Evolutionary conservation across 768 basidiomycete species (phyloP), one percentile per base, ranked within the genome.

Genomic region (Leucosporidium creatinivorum): DNA sequence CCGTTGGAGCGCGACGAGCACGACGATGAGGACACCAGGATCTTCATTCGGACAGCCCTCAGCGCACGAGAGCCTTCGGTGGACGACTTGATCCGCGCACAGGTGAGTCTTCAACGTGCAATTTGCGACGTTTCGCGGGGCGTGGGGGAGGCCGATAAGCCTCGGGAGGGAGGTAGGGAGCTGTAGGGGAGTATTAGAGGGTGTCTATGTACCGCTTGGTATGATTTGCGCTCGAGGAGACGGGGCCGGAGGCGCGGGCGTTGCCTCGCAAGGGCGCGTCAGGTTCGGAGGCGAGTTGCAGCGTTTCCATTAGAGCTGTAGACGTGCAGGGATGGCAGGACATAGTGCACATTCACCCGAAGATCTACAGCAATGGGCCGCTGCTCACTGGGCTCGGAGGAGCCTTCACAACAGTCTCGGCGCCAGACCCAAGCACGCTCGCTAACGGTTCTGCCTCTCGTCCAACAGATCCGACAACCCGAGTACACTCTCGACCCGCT

Each of bases 401-500:
- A 0, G 13, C 28, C 6, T 1, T 4, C 44, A 23, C 62, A 23
- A 59, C 44, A 12, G 12, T 18, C 50, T 25, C 8, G 15, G 52
- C 7, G 18, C 1, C 21, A 8, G 30, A 30, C 49, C 19, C 30
- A 57, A 44, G 28, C 10, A 15, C 58, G 3, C 18, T 15, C 39
- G 15, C 39, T 44, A 18, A 47, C 58, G 15, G 1, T 23, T 1
- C 15, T 25, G 3, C 4, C 18, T 15, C 1, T 1, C 3, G 2
- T 21, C 1, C 17, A 1, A 2, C 61, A 71, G 70, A 56, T 65
- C 36, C 64, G 55, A 21, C 65, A 68, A 50, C 67, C 67, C 0
- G 15, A 64, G 10, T 44, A 58, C 33, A 39, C 44, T 0, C 56
- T 70, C 47, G 60, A 66, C 62, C 69, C 75, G 30, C 61, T 66